These are phyloP conservation scores for Asclepias syriaca DNA, from an alignment of 257 asterid genomes.

Conservation along the genomic window DNA sequence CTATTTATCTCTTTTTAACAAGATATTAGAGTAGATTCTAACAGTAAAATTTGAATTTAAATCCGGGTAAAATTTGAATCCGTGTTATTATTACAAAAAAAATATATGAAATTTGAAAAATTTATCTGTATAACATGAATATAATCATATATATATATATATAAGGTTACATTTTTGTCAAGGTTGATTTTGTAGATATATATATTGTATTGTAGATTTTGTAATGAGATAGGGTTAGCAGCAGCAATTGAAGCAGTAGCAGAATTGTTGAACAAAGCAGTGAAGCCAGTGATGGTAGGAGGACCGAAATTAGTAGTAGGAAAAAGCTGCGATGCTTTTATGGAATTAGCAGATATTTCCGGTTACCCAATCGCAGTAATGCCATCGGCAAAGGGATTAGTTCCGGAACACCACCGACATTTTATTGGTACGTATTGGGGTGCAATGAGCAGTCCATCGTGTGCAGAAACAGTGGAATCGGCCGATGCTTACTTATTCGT, in stretches of 20 bases:
- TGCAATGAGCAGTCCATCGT: background rate
- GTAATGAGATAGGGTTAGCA: constrained; percentile 17
- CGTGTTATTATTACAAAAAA: too few species aligned
- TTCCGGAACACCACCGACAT: constrained; percentile 21
- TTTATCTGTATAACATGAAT: too few species aligned
- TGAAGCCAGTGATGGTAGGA: constrained; percentile 30
- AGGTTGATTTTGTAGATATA: too few species aligned
- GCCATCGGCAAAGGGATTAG: constrained; percentile 31
- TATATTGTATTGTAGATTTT: constrained; percentile 12
- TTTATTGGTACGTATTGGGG: background rate
- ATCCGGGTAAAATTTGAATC: too few species aligned
- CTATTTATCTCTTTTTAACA: too few species aligned
- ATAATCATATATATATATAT: too few species aligned
- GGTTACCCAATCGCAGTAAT: constrained; percentile 27
- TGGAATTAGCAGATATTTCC: constrained; percentile 17
- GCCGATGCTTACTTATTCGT: background rate
- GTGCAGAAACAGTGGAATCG: background rate
- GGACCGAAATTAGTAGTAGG: constrained; percentile 28
- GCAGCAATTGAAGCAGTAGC: constrained; percentile 26
- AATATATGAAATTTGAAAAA: too few species aligned
- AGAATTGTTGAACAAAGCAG: constrained; percentile 24
- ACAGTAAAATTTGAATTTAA: too few species aligned
- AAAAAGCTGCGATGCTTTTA: constrained; percentile 17
- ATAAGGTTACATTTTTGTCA: too few species aligned
- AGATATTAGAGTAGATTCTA: too few species aligned